Evolutionary conservation across 352 stramenopile species (phyloP).

Genomic region (Globisporangium splendens): DNA sequence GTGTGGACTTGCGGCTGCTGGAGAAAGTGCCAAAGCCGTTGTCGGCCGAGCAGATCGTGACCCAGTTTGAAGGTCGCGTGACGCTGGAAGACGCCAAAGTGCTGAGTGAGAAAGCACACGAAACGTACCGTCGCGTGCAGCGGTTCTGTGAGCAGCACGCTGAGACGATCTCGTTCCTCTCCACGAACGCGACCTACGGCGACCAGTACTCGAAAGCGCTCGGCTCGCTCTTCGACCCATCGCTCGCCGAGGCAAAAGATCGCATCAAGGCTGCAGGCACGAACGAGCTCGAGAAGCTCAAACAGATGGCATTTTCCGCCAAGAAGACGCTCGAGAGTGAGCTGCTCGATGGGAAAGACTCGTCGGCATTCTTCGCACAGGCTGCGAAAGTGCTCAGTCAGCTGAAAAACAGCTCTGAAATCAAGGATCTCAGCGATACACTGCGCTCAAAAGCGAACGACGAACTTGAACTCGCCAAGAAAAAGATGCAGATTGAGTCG

Average conservation of each 20-base stretch:
- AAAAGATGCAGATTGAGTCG: conserved; percentile 22
- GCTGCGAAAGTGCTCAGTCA: conserved; percentile 51
- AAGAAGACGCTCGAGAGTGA: conserved; percentile 67
- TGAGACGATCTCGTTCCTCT: conserved; percentile 71
- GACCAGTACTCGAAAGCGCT: conserved; percentile 64
- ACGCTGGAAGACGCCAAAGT: conserved; percentile 49
- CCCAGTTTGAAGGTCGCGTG: conserved; percentile 68
- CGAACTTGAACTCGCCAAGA: conserved; percentile 36
- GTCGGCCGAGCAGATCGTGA: conserved; percentile 54
- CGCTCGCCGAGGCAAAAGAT: conserved; percentile 50
- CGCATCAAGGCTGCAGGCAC: conserved; percentile 44
- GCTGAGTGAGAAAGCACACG: conserved; percentile 46
- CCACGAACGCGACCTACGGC: conserved; percentile 63
- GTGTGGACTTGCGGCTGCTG: conserved; percentile 67
- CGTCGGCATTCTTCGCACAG: conserved; percentile 60
- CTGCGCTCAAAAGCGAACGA: conserved; percentile 39
- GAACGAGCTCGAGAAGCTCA: conserved; percentile 56
- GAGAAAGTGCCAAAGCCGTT: conserved; percentile 65
- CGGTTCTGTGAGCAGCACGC: conserved; percentile 68
- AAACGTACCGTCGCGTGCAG: conserved; percentile 54
- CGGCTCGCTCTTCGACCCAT: conserved; percentile 55
- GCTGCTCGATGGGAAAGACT: conserved; percentile 59
- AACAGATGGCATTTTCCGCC: conserved; percentile 39
- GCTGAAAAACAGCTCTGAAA: conserved; percentile 56
- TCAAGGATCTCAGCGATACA: conserved; percentile 43